Base-by-base conservation (phyloP, 768 basidiomycete genomes). In the Polyporus arcularius region DNA sequence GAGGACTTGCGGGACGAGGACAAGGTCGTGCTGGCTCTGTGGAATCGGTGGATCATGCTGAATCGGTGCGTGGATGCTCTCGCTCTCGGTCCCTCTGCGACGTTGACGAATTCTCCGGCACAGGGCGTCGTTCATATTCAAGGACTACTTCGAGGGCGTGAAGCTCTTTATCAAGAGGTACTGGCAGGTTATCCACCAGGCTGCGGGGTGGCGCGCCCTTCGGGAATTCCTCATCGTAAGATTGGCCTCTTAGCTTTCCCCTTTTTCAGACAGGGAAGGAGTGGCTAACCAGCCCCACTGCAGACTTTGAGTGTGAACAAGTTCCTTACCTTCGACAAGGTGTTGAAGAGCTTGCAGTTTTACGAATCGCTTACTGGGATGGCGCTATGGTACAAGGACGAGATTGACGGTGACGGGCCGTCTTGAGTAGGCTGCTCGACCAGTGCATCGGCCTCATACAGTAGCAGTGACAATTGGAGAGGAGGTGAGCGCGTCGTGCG, bases 1-100 rank as follows among this genome's bases (percentile, higher is more conserved):
- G 86, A 89, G 61, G 85, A 91, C 66, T 76, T 91, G 11, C 77
- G 78, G 42, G 89, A 90, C 58, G 88, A 91, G 62, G 84, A 88
- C 59, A 93, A 92, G 70, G 85, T 91, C 7, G 88, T 93, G 78
- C 83, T 85, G 57, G 88, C 89, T 5, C 73, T 92, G 12, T 92
- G 90, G 90, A 83, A 77, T 12, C 70, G 91, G 53, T 92, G 89
- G 89, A 88, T 91, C 3, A 72, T 85, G 53, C 69, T 86, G 35
- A 80, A 89, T 66, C 74, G 83, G 87, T 86, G 51, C 52, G 76
- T 53, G 35, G 14, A 7, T 18, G 52, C 4, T 28, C 8, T 26
- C 46, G 42, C 15, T 15, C 15, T 9, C 21, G 47, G 1, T 9
- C 35, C 35, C 40, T 38, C 40, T 21, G 35, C 3, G 35, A 35